phyloP scores from a whole-genome alignment of 2,329 filamentous ascomycete species.

The Neopestalotiopsis clavispora region DNA sequence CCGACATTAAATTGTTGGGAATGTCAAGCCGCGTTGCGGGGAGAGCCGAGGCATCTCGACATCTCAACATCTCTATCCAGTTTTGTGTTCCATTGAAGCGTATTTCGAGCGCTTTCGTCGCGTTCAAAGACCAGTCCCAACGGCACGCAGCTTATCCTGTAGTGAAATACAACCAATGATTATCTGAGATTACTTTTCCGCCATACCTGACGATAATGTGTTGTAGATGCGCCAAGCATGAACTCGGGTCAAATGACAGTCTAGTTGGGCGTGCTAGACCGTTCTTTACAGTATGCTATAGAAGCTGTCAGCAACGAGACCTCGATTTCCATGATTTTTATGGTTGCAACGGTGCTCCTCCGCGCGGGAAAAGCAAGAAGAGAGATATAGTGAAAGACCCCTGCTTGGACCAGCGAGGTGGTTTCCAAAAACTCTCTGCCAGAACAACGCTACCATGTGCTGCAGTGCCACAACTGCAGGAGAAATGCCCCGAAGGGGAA shows the following conservation, averaged over 20 bases:
- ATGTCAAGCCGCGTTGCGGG: background rate
- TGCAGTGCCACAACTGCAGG: background rate
- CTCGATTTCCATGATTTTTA: background rate
- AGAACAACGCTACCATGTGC: slow-evolving; percentile 2
- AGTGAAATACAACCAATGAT: background rate
- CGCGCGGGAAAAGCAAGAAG: background rate
- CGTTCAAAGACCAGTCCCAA: background rate
- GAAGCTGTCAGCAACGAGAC: background rate
- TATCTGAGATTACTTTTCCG: background rate
- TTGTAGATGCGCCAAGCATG: background rate
- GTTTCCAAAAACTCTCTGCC: slow-evolving; percentile 7
- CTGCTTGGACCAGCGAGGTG: background rate
- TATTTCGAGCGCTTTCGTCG: background rate
- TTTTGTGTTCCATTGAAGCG: background rate
- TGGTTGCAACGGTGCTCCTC: background rate
- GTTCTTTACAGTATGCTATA: background rate
- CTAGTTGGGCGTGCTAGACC: background rate
- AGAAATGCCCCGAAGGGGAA: background rate
- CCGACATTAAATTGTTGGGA: background rate
- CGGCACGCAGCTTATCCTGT: background rate
- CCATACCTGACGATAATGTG: background rate
- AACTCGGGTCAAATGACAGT: slow-evolving; percentile 3
- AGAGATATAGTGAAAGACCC: background rate
- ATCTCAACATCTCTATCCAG: background rate
- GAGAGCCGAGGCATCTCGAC: background rate